Evolutionary conservation across 2,329 filamentous ascomycete species (phyloP).

Genomic region (Paracamarosporium sp.): DNA sequence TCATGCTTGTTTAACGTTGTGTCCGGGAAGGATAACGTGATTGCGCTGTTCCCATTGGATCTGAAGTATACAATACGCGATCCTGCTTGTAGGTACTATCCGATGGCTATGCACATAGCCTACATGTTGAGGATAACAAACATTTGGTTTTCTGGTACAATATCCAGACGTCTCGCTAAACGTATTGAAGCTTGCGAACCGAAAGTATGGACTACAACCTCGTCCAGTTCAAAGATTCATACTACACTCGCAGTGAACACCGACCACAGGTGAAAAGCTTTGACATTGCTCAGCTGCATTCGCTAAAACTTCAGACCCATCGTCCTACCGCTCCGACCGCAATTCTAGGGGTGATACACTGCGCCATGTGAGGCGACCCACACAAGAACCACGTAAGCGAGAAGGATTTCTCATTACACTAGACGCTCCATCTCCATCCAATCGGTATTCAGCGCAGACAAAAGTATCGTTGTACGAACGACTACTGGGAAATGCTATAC

Average conservation of each 20-base stretch:
- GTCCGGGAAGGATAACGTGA: background rate
- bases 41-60: background rate
- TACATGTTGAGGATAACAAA: background rate
- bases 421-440: background rate
- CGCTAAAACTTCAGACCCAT: background rate
- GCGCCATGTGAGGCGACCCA: background rate
- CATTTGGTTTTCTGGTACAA: background rate
- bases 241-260: too few species aligned
- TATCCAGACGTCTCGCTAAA: background rate
- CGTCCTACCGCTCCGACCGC: background rate
- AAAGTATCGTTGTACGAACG: background rate
- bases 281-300: too few species aligned
- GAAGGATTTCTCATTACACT: background rate
- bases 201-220: too few species aligned
- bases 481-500: background rate
- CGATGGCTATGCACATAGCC: background rate
- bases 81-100: background rate
- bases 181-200: too few species aligned
- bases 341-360: background rate
- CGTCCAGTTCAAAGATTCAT: too few species aligned
- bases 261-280: too few species aligned
- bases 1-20: background rate
- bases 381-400: background rate
- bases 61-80: background rate
- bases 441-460: background rate